Base-by-base conservation (phyloP, 768 basidiomycete species). In the Gyrodon lividus region DNA sequence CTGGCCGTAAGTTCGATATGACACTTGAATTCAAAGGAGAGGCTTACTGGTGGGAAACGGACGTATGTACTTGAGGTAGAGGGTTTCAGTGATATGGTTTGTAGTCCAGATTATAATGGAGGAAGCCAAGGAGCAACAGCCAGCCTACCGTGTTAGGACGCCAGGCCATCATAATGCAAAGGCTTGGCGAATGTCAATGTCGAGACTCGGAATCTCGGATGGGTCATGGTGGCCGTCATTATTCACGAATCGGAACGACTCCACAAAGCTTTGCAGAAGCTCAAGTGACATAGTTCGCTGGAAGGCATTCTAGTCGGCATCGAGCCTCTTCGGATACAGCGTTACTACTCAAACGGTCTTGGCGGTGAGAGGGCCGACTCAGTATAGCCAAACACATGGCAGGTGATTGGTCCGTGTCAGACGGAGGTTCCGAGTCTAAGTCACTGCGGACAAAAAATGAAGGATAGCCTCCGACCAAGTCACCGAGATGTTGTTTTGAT, bases 101-200 rank as follows among this genome's bases (percentile, higher is more conserved):
- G 34, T 16, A 8, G 31, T 38, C 37, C 3, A 14, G 7, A 35
- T 56, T 63, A 54, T 59, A 59, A 37, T 13, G 34, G 26, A 24
- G 14, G 31, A 28, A 8, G 24, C 10, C 19, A 30, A 37, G n/a
- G n/a, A 16, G n/a, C 17, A 37, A 17, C 43, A 28, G 22, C 9
- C 37, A 28, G 10, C 30, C 30, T 31, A 44, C 24, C 16, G n/a
- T 17, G 22, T 37, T 26, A 7, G 40, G 30, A 17, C n/a, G 33
- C 50, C 40, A 47, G 17, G 31, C 16, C 23, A 2, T 31, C 12
- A 14, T 31, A 4, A 3, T 19, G 33, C 42, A 13, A 40, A 19
- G 51, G 53, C 54, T 62, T 62, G 57, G 57, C 35, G n/a, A 37
- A 37, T n/a, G n/a, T n/a, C n/a, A n/a, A n/a, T n/a, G n/a, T n/a